phyloP scores from a whole-genome alignment of 495 filamentous ascomycete genomes.

The Tuber aestivum region DNA sequence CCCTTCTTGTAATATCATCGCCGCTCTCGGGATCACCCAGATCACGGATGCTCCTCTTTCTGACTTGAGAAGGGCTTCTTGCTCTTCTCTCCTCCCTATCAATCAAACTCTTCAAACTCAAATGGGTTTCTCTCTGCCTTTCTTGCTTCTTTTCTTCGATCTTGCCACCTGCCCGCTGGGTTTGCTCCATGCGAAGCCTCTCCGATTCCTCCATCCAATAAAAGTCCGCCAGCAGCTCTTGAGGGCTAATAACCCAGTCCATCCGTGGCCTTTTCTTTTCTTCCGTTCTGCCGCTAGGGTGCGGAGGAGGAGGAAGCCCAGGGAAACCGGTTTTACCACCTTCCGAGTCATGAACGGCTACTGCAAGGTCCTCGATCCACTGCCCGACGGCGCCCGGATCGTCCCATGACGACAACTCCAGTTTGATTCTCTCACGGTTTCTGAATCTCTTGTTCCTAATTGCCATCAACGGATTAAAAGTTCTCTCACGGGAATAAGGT shows the following conservation, averaged over 20 bases:
- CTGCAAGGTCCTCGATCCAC: conserved; percentile 38
- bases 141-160: conserved; percentile 16
- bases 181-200: conserved; percentile 16
- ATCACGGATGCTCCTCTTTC: conserved; percentile 18
- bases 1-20: conserved; percentile 16
- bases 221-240: conserved; percentile 42
- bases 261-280: conserved; percentile 39
- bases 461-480: conserved; percentile 38
- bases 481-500: conserved; percentile 15
- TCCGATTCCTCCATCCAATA: conserved; percentile 40
- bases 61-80: conserved; percentile 25
- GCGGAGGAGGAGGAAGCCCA: conserved; percentile 33
- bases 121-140: conserved; percentile 17
- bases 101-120: conserved; percentile 25
- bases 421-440: conserved; percentile 39
- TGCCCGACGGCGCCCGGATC: conserved; percentile 35
- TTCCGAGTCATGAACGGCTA: conserved; percentile 20
- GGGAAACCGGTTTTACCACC: conserved; percentile 9
- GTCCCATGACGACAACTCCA: conserved; percentile 40
- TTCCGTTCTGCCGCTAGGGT: conserved; percentile 16
- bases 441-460: conserved; percentile 39
- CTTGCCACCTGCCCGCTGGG: conserved; percentile 5
- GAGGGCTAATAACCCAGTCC: conserved; percentile 38
- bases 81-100: conserved; percentile 30
- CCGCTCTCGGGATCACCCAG: conserved; percentile 8